Conservation (phyloP, 306 rosid species). For the Trifolium subterraneum region DNA sequence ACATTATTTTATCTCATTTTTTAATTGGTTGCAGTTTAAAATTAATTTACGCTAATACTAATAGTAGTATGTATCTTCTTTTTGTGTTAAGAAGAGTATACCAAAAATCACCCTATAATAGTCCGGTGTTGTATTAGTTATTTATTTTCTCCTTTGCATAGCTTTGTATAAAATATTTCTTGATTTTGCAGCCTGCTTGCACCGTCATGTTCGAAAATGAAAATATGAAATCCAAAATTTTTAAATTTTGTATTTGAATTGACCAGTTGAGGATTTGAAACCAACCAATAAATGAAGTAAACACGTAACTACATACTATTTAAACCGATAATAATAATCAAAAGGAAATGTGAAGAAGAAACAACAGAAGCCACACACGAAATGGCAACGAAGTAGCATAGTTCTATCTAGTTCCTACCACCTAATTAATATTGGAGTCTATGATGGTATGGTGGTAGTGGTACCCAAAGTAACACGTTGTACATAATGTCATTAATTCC, state of each 20-base stretch:
- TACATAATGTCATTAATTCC: not conserved
- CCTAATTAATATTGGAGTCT: not conserved
- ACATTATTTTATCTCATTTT: too few relatives aligned
- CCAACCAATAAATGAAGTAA: not conserved
- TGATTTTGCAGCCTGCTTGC: not conserved
- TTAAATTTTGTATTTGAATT: not conserved
- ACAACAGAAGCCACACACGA: conserved; percentile 35
- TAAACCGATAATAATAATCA: not conserved
- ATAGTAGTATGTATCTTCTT: too few relatives aligned
- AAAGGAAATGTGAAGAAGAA: conserved; percentile 18
- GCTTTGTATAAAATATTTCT: not conserved
- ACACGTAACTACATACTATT: not conserved
- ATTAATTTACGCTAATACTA: too few relatives aligned
- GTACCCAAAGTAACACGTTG: conserved; percentile 29
- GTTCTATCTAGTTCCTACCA: not conserved
- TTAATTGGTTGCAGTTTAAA: too few relatives aligned
- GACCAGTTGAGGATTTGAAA: not conserved
- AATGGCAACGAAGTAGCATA: conserved; percentile 16
- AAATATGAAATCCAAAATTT: not conserved
- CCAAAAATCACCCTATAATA: too few relatives aligned
- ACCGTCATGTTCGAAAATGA: not conserved
- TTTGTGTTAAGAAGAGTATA: too few relatives aligned
- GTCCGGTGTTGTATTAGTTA: too few relatives aligned
- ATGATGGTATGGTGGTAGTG: not conserved
- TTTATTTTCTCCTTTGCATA: too few relatives aligned